Evolutionary conservation across 495 filamentous ascomycete species (phyloP).

Genomic region (Aspergillus incahuasiensis): DNA sequence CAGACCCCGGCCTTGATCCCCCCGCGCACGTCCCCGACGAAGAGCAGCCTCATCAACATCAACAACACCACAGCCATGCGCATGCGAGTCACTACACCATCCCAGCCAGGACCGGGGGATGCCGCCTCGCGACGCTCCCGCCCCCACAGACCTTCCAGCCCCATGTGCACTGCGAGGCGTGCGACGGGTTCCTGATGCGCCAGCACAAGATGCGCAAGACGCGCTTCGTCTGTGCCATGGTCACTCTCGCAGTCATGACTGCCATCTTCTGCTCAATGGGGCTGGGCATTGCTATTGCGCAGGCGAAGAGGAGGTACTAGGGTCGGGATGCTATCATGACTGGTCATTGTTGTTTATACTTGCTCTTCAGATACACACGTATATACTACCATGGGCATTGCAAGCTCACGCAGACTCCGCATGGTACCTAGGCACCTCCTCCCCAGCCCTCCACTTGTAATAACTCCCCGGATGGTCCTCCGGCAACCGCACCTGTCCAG

Average conservation of each 20-base stretch:
- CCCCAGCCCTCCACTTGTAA: slow-evolving; percentile 9
- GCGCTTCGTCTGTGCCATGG: not conserved
- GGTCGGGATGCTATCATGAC: too few relatives aligned
- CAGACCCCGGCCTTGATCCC: not conserved
- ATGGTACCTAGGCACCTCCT: slow-evolving; percentile 6
- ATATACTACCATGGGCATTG: too few relatives aligned
- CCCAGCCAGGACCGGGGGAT: too few relatives aligned
- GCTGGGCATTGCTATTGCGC: not conserved
- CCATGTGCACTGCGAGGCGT: slow-evolving; percentile 7
- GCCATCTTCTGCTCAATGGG: slow-evolving; percentile 1
- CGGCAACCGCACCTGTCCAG: not conserved
- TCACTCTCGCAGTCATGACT: not conserved
- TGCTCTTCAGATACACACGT: too few relatives aligned
- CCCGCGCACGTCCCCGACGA: not conserved
- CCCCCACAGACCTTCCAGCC: not conserved
- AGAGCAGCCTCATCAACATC: too few relatives aligned
- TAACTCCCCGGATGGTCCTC: slow-evolving; percentile 11
- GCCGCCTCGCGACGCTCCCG: not conserved
- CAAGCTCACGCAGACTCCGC: not conserved
- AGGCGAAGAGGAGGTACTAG: not conserved
- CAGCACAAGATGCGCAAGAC: not conserved
- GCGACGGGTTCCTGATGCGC: slow-evolving; percentile 2
- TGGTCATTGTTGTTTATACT: too few relatives aligned
- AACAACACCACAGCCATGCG: not conserved
- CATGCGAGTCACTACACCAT: not conserved